Percentiles rank a stretch among this genome's conserved stretches.
Evolutionary conservation across 345 rosid species (phyloP).

Genomic region (Turritis glabra): DNA sequence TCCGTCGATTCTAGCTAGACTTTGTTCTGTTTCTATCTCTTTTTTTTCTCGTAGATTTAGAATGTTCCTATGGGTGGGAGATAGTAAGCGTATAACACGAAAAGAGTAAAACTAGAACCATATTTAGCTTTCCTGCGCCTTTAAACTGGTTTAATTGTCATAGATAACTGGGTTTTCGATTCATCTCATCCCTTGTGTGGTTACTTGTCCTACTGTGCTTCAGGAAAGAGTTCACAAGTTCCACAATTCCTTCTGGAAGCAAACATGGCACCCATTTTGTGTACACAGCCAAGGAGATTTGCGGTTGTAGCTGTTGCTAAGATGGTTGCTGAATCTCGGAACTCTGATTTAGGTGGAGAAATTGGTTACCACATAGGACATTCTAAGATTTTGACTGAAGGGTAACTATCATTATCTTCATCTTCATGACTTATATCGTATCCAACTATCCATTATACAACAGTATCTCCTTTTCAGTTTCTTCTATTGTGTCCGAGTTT

Average conservation of each 20-base stretch:
- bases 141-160: background rate
- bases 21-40: background rate
- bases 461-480: background rate
- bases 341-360: slow-evolving; percentile 77
- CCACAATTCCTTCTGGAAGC: slow-evolving; percentile 85
- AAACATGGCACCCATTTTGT: slow-evolving; percentile 71
- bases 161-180: background rate
- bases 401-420: slow-evolving; percentile 41
- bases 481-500: background rate
- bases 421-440: slow-evolving; percentile 3
- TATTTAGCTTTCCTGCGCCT: background rate
- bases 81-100: background rate
- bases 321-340: slow-evolving; percentile 88
- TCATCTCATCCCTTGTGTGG: background rate
- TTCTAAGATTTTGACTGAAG: slow-evolving; percentile 60
- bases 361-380: slow-evolving; percentile 97
- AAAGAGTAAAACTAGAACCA: background rate
- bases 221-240: slow-evolving; percentile 97
- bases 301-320: slow-evolving; percentile 96
- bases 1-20: background rate
- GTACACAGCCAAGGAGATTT: slow-evolving; percentile 94
- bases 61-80: too few relatives aligned
- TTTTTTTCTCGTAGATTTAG: background rate
- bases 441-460: background rate
- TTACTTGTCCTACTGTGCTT: slow-evolving; percentile 2